Conservation (phyloP, 1,284 basidiomycete species). For the Malassezia psittaci region DNA sequence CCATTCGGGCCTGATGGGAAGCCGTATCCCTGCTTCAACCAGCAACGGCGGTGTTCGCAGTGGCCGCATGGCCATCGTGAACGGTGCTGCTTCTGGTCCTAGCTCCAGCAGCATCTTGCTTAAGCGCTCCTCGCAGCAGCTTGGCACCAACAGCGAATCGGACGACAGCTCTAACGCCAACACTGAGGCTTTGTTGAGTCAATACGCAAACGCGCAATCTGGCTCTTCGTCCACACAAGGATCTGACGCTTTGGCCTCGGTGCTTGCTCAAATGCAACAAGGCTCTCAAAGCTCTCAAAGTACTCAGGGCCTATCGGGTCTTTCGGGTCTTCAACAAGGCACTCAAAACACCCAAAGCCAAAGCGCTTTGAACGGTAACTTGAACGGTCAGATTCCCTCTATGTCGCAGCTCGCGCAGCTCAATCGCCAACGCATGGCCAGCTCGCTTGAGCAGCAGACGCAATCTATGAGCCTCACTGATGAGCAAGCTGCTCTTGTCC, state of each 20-base stretch:
- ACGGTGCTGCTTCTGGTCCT: not conserved
- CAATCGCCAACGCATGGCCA: not conserved
- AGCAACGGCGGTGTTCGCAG: not conserved
- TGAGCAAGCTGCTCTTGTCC: not conserved
- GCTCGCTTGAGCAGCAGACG: not conserved
- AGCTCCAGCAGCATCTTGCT: not conserved
- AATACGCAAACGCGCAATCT: not conserved
- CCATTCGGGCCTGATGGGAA: not conserved
- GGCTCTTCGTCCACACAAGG: not conserved
- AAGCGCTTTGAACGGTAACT: not conserved
- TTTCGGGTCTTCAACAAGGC: not conserved
- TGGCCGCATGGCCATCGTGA: not conserved
- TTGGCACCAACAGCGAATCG: not conserved
- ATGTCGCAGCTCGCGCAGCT: not conserved
- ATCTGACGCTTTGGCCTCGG: not conserved
- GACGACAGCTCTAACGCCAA: not conserved
- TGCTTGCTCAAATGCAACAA: not conserved
- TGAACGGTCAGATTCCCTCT: slow-evolving; percentile 1
- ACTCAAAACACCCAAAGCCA: not conserved
- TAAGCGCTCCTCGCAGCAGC: not conserved
- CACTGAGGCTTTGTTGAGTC: not conserved
- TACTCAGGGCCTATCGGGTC: not conserved
- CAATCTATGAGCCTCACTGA: not conserved
- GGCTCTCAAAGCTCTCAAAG: slow-evolving; percentile 1
- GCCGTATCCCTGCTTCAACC: not conserved